Evolutionary conservation across 2,329 filamentous ascomycete genomes (phyloP), one percentile per base, ranked within the genome.

Genomic region (Dactylellina drechsleri): DNA sequence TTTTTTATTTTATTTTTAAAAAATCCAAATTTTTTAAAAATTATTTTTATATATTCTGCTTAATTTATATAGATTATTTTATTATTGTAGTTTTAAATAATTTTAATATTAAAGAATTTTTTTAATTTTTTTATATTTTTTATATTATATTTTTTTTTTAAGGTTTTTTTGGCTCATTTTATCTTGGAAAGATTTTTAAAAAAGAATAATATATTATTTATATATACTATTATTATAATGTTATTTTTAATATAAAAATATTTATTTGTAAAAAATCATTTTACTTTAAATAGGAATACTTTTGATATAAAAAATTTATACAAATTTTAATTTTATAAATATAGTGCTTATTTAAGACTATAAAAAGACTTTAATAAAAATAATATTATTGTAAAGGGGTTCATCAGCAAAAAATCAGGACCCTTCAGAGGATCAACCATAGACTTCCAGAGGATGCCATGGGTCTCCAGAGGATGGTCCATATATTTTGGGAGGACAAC

Each of bases 41-140:
- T n/a, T n/a, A n/a, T n/a, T 50, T 20, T 76, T 67, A 57, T 47
- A 52, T 31, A 61, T 52, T 13, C 54, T 49, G 31, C 36, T 71
- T 18, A 43, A 47, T 53, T 59, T 54, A 60, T 65, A 53, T 78
- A 68, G 66, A 64, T 71, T 77, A 76, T 64, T 77, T 78, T 57
- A 36, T 59, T 74, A 31, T 59, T 53, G 54, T n/a, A n/a, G n/a
- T n/a, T n/a, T n/a, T 66, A 47, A 60, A 76, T 64, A 40, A 71
- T 61, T 61, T 60, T 62, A 77, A 45, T 57, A 20, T 49, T 68
- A 41, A 41, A 13, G 13, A 41, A 41, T 13, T 41, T 41, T 41
- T 41, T 41, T 41, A 41, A 41, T 41, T 41, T 41, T 41, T 41
- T 41, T 41, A 41, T 41, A 40, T 66, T 68, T 45, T 45, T 53